phyloP scores from a whole-genome alignment of 352 stramenopile species.

The Phytophthora pinifolia region DNA sequence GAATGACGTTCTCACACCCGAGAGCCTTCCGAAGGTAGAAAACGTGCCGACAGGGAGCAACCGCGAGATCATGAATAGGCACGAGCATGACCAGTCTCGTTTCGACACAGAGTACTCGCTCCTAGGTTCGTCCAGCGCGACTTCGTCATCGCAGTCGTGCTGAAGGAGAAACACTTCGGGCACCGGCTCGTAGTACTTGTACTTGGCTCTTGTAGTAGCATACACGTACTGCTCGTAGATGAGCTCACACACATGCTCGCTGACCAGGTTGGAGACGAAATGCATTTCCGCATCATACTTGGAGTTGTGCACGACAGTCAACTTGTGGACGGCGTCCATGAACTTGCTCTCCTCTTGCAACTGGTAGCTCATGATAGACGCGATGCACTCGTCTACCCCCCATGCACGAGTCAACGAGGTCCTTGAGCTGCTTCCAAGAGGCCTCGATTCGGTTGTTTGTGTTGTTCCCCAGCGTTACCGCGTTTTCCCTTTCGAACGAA shows the following conservation, averaged over 20 bases:
- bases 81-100: conserved; percentile 19
- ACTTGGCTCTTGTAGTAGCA: conserved; percentile 8
- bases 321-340: conserved; percentile 10
- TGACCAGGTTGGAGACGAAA: conserved; percentile 17
- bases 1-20: conserved; percentile 13
- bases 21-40: conserved; percentile 20
- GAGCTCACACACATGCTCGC: conserved; percentile 26
- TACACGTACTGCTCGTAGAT: conserved; percentile 18
- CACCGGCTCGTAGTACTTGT: conserved; percentile 16
- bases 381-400: conserved; percentile 22
- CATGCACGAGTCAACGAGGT: conserved; percentile 13
- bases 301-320: conserved; percentile 3
- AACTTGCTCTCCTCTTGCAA: conserved; percentile 17
- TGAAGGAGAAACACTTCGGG: conserved; percentile 11
- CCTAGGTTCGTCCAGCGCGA: conserved; percentile 15
- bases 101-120: conserved; percentile 19
- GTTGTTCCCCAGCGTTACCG: conserved; percentile 24
- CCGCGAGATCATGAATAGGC: conserved; percentile 19
- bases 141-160: neutral
- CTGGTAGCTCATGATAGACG: conserved; percentile 24
- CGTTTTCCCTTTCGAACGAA: conserved; percentile 12
- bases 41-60: conserved; percentile 19
- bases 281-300: conserved; percentile 24
- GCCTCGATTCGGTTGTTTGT: conserved; percentile 35
- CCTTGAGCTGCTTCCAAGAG: conserved; percentile 32